A percentile compares a stretch with the other conserved stretches of the same genome.
These are phyloP conservation scores for Trichoderma sp. DNA, from an alignment of 2,329 filamentous ascomycete genomes.

Conservation along the genomic window DNA sequence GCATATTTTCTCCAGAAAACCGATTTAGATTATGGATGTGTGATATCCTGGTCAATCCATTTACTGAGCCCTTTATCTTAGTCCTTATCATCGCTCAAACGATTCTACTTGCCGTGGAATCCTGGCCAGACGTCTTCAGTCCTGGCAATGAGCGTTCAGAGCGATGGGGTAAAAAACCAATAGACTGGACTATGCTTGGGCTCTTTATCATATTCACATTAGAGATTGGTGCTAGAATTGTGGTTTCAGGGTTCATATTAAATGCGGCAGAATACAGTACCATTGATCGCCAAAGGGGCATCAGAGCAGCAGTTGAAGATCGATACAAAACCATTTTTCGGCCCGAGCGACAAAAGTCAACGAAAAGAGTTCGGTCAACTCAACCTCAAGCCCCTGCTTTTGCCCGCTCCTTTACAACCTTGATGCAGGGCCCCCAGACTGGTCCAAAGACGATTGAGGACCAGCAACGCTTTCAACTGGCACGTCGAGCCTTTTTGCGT, in stretches of 20 bases:
- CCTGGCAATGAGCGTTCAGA: slow-evolving; percentile 58
- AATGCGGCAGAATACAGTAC: slow-evolving; percentile 93
- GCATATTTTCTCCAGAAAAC: slow-evolving; percentile 79
- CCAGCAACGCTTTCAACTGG: slow-evolving; percentile 80
- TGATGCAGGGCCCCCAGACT: slow-evolving; percentile 61
- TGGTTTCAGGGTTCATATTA: slow-evolving; percentile 90
- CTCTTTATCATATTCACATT: slow-evolving; percentile 89
- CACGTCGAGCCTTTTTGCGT: slow-evolving; percentile 85
- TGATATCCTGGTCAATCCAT: slow-evolving; percentile 79
- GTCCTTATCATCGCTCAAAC: slow-evolving; percentile 86
- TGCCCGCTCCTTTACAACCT: slow-evolving; percentile 75
- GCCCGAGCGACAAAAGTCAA: slow-evolving; percentile 71
- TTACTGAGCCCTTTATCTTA: slow-evolving; percentile 82
- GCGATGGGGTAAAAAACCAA: slow-evolving; percentile 64
- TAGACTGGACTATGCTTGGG: slow-evolving; percentile 77
- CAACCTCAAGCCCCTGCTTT: slow-evolving; percentile 61
- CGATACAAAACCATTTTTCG: slow-evolving; percentile 78
- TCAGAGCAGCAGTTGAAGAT: slow-evolving; percentile 70
- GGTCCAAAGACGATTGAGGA: slow-evolving; percentile 65
- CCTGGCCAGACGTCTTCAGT: slow-evolving; percentile 67
- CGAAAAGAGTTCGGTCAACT: slow-evolving; percentile 51
- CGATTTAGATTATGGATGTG: slow-evolving; percentile 71
- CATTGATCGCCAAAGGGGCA: slow-evolving; percentile 72
- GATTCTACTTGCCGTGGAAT: slow-evolving; percentile 81
- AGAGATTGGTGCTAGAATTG: slow-evolving; percentile 76